A percentile compares a stretch with the other conserved stretches of the same genome.
These are phyloP conservation scores for Leccinum broughii DNA, from an alignment of 768 basidiomycete species.

Conservation along the genomic window DNA sequence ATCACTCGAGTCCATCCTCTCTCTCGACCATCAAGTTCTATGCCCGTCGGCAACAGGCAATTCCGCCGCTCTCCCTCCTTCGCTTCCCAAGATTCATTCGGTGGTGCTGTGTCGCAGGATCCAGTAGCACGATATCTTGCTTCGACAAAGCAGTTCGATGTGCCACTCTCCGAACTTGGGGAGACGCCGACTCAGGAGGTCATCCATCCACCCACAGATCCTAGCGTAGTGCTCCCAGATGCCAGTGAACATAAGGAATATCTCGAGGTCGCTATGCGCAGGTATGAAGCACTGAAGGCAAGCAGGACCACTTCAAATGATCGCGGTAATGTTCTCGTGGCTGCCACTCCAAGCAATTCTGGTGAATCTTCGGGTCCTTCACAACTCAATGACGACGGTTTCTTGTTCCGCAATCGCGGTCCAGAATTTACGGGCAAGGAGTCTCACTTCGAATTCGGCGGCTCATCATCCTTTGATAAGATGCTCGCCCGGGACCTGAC, in stretches of 20 bases:
- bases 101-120: slow-evolving; percentile 48
- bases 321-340: slow-evolving; percentile 43
- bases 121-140: slow-evolving; percentile 48
- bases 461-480: slow-evolving; percentile 43
- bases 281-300: slow-evolving; percentile 27
- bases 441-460: slow-evolving; percentile 38
- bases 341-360: slow-evolving; percentile 51
- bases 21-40: slow-evolving; percentile 21
- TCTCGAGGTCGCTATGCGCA: slow-evolving; percentile 24
- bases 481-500: slow-evolving; percentile 37
- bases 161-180: slow-evolving; percentile 60
- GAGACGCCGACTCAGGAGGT: slow-evolving; percentile 32
- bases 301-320: slow-evolving; percentile 9
- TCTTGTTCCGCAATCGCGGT: slow-evolving; percentile 13
- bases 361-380: slow-evolving; percentile 28
- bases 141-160: slow-evolving; percentile 48
- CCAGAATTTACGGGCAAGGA: slow-evolving; percentile 22
- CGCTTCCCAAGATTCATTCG: slow-evolving; percentile 65
- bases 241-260: slow-evolving; percentile 37
- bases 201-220: slow-evolving; percentile 37
- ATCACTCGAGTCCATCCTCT: slow-evolving; percentile 12
- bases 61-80: slow-evolving; percentile 37
- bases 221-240: slow-evolving; percentile 51
- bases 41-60: slow-evolving; percentile 24
- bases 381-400: slow-evolving; percentile 13